Evolutionary conservation across 2,329 filamentous ascomycete species (phyloP).

Genomic region (Beauveria sp.): DNA sequence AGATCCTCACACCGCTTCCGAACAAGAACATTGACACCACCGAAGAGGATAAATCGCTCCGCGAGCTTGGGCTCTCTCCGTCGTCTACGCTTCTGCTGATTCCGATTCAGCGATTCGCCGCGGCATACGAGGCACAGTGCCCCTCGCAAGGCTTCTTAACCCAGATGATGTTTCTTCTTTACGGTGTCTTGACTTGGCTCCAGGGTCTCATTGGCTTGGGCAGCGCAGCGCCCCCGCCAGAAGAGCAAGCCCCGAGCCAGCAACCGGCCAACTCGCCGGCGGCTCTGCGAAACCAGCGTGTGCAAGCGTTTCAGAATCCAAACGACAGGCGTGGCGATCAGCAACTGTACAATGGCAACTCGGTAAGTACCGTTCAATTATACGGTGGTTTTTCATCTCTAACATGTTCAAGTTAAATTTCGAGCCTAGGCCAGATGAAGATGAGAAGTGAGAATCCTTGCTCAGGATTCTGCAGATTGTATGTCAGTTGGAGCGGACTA

Average conservation of each 20-base stretch:
- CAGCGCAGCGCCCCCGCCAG: slow-evolving; percentile 8
- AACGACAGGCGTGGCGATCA: slow-evolving; percentile 48
- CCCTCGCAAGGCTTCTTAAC: slow-evolving; percentile 21
- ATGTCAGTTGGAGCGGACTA: slow-evolving; percentile 11
- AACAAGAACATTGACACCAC: slow-evolving; percentile 65
- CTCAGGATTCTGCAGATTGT: not conserved
- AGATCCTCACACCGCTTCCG: slow-evolving; percentile 71
- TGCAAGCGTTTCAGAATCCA: slow-evolving; percentile 19
- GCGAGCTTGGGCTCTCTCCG: slow-evolving; percentile 65
- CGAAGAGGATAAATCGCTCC: slow-evolving; percentile 64
- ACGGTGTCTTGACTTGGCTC: slow-evolving; percentile 22
- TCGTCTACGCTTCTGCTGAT: slow-evolving; percentile 78
- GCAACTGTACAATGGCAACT: slow-evolving; percentile 88
- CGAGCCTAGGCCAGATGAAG: slow-evolving; percentile 55
- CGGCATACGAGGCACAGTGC: slow-evolving; percentile 30
- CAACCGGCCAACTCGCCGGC: slow-evolving; percentile 1
- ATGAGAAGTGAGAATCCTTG: slow-evolving; percentile 29
- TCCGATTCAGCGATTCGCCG: slow-evolving; percentile 47
- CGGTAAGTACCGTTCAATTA: slow-evolving; percentile 44
- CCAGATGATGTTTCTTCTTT: slow-evolving; percentile 22
- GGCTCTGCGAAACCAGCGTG: slow-evolving; percentile 17
- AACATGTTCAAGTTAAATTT: slow-evolving; percentile 52
- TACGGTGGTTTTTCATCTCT: slow-evolving; percentile 16
- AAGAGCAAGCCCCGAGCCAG: not conserved
- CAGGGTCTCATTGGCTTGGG: slow-evolving; percentile 22